Evolutionary conservation across 2,329 filamentous ascomycete species (phyloP).

Genomic region (Ascocoryne sarcoides): DNA sequence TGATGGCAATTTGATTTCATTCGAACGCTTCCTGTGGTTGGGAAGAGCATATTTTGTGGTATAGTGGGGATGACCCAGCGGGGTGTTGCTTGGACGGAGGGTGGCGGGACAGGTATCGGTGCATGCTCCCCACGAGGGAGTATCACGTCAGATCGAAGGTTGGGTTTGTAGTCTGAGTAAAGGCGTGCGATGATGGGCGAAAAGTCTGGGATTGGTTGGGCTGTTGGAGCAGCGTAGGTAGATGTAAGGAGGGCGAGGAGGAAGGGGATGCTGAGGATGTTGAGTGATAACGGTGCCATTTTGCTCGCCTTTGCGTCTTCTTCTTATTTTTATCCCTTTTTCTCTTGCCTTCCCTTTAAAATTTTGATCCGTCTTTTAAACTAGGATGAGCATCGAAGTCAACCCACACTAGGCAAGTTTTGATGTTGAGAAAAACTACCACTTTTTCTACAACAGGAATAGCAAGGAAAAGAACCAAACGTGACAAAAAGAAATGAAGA

Average conservation of each 20-base stretch:
- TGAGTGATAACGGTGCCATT: too few relatives aligned
- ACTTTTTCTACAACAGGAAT: too few relatives aligned
- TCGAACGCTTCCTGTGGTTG: not conserved
- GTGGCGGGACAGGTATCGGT: not conserved
- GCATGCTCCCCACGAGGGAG: not conserved
- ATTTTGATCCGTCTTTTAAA: too few relatives aligned
- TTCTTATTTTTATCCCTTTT: too few relatives aligned
- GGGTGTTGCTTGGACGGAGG: not conserved
- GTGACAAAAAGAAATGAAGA: too few relatives aligned
- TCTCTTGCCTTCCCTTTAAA: too few relatives aligned
- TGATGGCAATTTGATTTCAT: not conserved
- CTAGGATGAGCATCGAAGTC: too few relatives aligned
- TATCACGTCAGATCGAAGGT: not conserved
- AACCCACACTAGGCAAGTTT: too few relatives aligned
- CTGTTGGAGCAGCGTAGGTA: not conserved
- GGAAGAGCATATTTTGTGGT: not conserved
- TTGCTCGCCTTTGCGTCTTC: too few relatives aligned
- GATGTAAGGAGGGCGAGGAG: not conserved
- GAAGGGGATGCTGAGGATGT: not conserved
- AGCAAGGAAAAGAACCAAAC: too few relatives aligned
- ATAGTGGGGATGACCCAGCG: not conserved
- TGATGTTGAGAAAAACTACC: too few relatives aligned
- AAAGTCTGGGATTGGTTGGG: not conserved
- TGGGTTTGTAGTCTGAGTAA: not conserved
- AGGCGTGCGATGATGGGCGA: not conserved